Percentiles rank a stretch among this genome's conserved stretches.
Conservation (phyloP, 2,329 filamentous ascomycete species). For the Aphanocladium album region DNA sequence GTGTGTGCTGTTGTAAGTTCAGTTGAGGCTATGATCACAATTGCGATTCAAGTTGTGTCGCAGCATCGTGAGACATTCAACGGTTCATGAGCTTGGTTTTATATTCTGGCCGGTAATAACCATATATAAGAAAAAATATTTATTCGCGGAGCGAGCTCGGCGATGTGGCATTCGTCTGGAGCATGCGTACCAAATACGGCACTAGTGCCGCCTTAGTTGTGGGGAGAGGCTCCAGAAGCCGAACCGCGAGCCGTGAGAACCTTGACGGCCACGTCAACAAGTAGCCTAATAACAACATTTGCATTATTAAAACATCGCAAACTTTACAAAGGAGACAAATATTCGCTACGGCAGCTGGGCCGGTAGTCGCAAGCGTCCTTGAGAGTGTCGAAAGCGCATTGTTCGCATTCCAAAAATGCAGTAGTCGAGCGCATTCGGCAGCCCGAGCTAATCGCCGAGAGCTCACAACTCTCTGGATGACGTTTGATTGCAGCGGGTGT, state of each 20-base stretch:
- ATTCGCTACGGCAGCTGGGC: not conserved
- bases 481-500: not conserved
- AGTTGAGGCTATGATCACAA: not conserved
- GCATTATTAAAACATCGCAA: not conserved
- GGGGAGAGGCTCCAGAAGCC: slow-evolving; percentile 1
- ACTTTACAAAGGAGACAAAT: too few species aligned
- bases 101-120: not conserved
- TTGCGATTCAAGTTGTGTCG: not conserved
- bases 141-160: not conserved
- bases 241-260: slow-evolving; percentile 7
- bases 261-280: not conserved
- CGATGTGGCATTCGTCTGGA: not conserved
- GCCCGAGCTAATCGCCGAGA: slow-evolving; percentile 4
- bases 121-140: not conserved
- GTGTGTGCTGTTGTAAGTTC: not conserved
- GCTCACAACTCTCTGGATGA: not conserved
- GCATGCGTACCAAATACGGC: not conserved
- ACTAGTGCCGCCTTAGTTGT: not conserved
- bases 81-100: not conserved
- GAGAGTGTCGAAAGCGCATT: not conserved
- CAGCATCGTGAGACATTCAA: not conserved
- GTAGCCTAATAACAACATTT: not conserved
- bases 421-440: not conserved
- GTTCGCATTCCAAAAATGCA: not conserved
- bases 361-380: not conserved